Conservation (phyloP, 352 stramenopile genomes). For the Globisporangium spinosum region DNA sequence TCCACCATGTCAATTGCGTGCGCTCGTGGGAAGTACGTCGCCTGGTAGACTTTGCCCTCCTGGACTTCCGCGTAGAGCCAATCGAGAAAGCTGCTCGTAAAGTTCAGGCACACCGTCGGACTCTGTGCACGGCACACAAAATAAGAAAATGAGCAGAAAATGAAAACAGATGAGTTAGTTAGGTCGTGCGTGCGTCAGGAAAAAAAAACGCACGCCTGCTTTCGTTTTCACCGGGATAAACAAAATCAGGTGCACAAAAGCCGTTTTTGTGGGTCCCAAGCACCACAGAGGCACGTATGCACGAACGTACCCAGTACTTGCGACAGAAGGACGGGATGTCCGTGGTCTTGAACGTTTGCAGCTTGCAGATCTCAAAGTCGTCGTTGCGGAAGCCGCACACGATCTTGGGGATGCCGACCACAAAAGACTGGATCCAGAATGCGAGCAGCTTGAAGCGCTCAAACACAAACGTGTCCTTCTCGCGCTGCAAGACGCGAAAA, state of each 20-base stretch:
- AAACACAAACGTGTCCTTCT: conserved; percentile 72
- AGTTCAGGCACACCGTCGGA: conserved; percentile 62
- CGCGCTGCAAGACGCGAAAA: conserved; percentile 42
- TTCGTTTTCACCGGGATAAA: not conserved
- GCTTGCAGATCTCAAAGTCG: conserved; percentile 52
- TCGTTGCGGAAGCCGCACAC: conserved; percentile 72
- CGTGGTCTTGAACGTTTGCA: conserved; percentile 61
- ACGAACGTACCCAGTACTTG: conserved; percentile 64
- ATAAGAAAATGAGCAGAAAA: not conserved
- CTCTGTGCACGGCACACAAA: conserved; percentile 18
- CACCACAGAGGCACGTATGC: not conserved
- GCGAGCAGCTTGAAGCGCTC: conserved; percentile 76
- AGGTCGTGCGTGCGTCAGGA: not conserved
- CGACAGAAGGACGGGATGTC: conserved; percentile 61
- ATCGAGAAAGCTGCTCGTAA: conserved; percentile 55
- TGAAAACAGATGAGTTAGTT: not conserved
- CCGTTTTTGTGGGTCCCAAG: not conserved
- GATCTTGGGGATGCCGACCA: conserved; percentile 67
- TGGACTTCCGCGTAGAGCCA: conserved; percentile 46
- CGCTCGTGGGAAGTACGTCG: conserved; percentile 47
- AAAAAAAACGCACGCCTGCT: not conserved
- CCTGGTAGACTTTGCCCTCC: conserved; percentile 37
- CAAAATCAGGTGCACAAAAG: not conserved
- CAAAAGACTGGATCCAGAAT: conserved; percentile 86
- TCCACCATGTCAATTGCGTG: conserved; percentile 46